phyloP scores from a whole-genome alignment of 208 protist genomes.

The Phytomonas sp. region DNA sequence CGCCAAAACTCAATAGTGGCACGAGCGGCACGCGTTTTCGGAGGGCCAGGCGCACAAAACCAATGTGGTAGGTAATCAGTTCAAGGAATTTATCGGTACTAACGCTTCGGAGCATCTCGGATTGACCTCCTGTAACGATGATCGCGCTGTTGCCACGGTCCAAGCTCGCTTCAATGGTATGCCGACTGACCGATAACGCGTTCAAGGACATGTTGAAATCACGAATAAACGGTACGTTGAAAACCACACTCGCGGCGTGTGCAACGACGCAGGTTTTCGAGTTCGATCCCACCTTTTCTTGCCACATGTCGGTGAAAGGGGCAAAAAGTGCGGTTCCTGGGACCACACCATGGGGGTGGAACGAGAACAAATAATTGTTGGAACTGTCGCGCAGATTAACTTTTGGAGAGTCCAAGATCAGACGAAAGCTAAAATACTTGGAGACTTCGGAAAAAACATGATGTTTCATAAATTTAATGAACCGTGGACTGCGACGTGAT shows the following conservation, averaged over 20 bases:
- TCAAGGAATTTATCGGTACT: constrained; percentile 36
- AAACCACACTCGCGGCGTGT: constrained; percentile 67
- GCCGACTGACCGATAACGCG: constrained; percentile 44
- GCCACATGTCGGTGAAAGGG: constrained; percentile 46
- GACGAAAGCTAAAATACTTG: constrained; percentile 61
- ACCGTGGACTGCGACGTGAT: constrained; percentile 30
- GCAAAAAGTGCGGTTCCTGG: constrained; percentile 60
- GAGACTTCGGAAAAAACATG: constrained; percentile 53
- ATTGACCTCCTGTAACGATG: constrained; percentile 81
- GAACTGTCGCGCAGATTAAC: constrained; percentile 40
- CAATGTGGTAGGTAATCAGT: constrained; percentile 69
- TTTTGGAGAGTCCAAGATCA: constrained; percentile 46
- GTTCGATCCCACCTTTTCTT: constrained; percentile 45
- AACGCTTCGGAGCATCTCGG: constrained; percentile 72
- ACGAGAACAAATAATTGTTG: constrained; percentile 62
- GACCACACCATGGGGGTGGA: constrained; percentile 81
- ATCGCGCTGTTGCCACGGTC: constrained; percentile 55
- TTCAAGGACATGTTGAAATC: constrained; percentile 70
- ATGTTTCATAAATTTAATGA: constrained; percentile 40
- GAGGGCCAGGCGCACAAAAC: constrained; percentile 73
- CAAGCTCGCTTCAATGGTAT: constrained; percentile 41
- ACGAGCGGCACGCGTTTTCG: constrained; percentile 57
- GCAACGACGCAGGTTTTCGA: constrained; percentile 12
- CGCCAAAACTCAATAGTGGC: constrained; percentile 74
- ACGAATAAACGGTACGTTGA: constrained; percentile 60